phyloP scores from a whole-genome alignment of 164 flowering plant species.

The Malania oleifera region DNA sequence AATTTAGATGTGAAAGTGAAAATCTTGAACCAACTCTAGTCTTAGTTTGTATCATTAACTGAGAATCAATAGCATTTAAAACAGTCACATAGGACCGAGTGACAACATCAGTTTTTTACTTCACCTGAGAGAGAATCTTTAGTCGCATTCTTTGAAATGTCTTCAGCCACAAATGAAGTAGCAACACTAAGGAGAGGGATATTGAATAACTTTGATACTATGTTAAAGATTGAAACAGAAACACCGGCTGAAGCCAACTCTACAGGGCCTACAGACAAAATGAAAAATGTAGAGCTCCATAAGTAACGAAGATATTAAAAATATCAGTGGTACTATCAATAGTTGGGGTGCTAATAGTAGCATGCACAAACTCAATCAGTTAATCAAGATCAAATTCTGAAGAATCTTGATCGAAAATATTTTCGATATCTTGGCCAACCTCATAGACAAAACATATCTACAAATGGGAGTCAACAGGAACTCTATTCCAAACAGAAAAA shows the following conservation, averaged over 20 bases:
- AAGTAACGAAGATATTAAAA: background rate
- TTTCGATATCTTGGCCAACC: no score
- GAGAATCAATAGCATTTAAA: background rate
- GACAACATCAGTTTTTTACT: constrained; percentile 3
- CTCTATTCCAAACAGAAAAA: background rate
- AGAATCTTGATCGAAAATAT: background rate
- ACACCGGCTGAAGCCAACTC: constrained; percentile 95
- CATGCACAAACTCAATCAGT: background rate
- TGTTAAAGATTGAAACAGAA: constrained; percentile 81
- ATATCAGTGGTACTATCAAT: background rate
- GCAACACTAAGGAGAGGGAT: constrained; percentile 96
- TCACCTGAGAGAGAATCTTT: constrained; percentile 46
- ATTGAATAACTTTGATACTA: constrained; percentile 87
- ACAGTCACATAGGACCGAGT: background rate
- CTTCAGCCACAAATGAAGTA: constrained; percentile 96
- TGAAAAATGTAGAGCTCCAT: background rate
- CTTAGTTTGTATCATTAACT: background rate
- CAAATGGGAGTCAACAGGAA: background rate
- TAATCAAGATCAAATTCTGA: background rate
- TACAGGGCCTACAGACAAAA: constrained; percentile 53
- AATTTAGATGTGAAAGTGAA: background rate
- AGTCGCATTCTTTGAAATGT: constrained; percentile 49
- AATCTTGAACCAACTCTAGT: background rate
- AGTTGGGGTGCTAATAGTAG: background rate
- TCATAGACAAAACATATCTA: no score